Evolutionary conservation across 495 filamentous ascomycete genomes (phyloP).

Genomic region (Saxispiralis lemnorum): DNA sequence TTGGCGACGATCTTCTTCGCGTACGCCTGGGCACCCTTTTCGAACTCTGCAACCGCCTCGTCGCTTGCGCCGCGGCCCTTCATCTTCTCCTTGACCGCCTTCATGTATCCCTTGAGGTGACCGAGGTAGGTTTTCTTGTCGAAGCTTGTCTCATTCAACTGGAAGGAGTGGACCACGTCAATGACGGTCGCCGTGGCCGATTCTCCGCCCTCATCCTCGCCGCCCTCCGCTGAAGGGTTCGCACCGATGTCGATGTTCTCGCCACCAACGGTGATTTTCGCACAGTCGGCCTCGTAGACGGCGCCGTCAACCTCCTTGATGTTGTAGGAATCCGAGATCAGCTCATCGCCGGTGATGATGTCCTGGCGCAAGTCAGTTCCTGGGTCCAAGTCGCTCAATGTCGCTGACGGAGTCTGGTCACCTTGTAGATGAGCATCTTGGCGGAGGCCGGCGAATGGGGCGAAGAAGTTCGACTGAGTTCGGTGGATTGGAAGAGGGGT

Average conservation of each 20-base stretch:
- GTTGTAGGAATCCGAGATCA: constrained; percentile 85
- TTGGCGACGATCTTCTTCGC: constrained; percentile 62
- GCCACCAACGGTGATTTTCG: constrained; percentile 60
- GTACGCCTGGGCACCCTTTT: constrained; percentile 49
- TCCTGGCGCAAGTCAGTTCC: constrained; percentile 37
- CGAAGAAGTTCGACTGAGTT: neutral
- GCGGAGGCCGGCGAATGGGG: neutral
- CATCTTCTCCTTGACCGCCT: constrained; percentile 56
- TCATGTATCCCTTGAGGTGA: constrained; percentile 88
- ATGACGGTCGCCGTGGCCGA: constrained; percentile 63
- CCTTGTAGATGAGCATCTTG: constrained; percentile 78
- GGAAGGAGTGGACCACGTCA: constrained; percentile 88
- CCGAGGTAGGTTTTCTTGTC: constrained; percentile 69
- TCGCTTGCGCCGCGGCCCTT: constrained; percentile 40
- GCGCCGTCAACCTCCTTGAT: constrained; percentile 56
- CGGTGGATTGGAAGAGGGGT: neutral
- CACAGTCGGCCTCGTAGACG: constrained; percentile 77
- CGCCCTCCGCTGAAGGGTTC: constrained; percentile 90
- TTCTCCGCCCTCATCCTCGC: constrained; percentile 46
- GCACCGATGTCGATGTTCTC: constrained; percentile 82
- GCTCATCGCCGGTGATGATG: constrained; percentile 75
- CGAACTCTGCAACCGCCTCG: constrained; percentile 55
- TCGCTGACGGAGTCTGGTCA: constrained; percentile 18
- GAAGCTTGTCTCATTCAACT: constrained; percentile 54
- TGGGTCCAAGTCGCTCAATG: too few relatives aligned